These are phyloP conservation scores for Mycena haematopus DNA, from an alignment of 768 basidiomycete species.

Conservation along the genomic window DNA sequence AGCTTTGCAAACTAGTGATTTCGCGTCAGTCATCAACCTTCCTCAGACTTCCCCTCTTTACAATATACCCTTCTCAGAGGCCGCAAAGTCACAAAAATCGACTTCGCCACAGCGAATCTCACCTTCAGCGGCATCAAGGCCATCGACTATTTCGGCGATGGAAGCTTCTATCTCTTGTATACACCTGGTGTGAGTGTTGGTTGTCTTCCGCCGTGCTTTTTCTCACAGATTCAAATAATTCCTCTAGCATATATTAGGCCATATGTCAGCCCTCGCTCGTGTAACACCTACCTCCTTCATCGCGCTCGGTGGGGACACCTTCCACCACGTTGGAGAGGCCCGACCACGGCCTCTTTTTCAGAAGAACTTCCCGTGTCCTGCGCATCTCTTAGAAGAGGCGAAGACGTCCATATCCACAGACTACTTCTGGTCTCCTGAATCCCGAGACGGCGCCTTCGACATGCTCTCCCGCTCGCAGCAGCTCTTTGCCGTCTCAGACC, in stretches of 20 bases:
- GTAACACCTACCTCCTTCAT: constrained; percentile 24
- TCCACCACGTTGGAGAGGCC: background rate
- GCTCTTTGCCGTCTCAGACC: background rate
- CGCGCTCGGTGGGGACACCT: constrained; percentile 1
- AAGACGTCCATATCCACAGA: background rate
- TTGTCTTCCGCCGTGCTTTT: background rate
- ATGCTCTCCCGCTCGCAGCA: constrained; percentile 3
- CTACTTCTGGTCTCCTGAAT: constrained; percentile 4
- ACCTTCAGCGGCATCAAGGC: constrained; percentile 19
- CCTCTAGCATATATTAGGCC: constrained; percentile 19
- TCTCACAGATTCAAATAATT: background rate
- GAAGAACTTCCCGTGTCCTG: background rate
- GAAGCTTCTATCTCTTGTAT: constrained; percentile 26
- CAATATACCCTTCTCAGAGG: background rate
- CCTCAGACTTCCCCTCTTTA: too few species aligned
- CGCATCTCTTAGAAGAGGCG: background rate
- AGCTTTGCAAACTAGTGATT: background rate
- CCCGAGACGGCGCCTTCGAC: background rate
- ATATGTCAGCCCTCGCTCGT: constrained; percentile 24
- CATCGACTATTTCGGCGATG: constrained; percentile 11
- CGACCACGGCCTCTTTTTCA: constrained; percentile 3
- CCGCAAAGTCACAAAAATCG: constrained; percentile 11
- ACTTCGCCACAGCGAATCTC: constrained; percentile 8
- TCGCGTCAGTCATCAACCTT: background rate
- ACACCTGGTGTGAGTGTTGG: constrained; percentile 21